Percentiles rank a stretch among this genome's conserved stretches.
phyloP scores from a whole-genome alignment of 2,329 filamentous ascomycete species.

The Exutisphaerella laricina region DNA sequence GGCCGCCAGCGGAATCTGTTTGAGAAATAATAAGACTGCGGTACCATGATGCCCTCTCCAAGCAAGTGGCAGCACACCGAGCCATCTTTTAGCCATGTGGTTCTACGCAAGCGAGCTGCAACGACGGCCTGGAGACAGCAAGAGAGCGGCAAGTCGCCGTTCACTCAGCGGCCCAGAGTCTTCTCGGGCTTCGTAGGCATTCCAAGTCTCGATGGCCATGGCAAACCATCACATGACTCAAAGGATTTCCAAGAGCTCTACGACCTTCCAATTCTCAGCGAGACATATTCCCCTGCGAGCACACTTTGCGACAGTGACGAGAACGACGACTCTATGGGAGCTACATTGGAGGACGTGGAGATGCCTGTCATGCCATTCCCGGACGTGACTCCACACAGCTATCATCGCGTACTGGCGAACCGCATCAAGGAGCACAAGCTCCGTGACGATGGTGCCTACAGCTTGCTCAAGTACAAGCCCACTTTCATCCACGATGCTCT shows the following conservation, averaged over 20 bases:
- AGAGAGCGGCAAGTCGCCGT: neutral
- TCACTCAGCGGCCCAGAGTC: neutral
- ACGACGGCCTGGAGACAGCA: no score
- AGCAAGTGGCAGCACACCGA: no score
- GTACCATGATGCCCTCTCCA: no score
- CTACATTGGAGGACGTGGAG: neutral
- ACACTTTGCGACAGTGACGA: neutral
- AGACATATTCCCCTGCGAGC: neutral
- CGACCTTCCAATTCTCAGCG: neutral
- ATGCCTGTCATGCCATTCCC: neutral
- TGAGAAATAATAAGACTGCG: no score
- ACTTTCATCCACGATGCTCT: slow-evolving; percentile 49
- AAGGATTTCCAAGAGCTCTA: neutral
- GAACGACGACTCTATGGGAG: neutral
- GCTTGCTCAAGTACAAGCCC: slow-evolving; percentile 49
- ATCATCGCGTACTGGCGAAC: slow-evolving; percentile 26
- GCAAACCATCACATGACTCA: neutral
- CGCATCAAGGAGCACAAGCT: slow-evolving; percentile 28
- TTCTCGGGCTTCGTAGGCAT: neutral
- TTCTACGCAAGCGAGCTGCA: no score
- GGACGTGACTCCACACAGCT: slow-evolving; percentile 2
- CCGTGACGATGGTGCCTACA: slow-evolving; percentile 48
- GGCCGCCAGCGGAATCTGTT: no score
- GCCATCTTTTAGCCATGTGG: no score
- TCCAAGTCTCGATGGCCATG: neutral